phyloP scores from a whole-genome alignment of 148 eudicot genomes.

The Dysphania ambrosioides region DNA sequence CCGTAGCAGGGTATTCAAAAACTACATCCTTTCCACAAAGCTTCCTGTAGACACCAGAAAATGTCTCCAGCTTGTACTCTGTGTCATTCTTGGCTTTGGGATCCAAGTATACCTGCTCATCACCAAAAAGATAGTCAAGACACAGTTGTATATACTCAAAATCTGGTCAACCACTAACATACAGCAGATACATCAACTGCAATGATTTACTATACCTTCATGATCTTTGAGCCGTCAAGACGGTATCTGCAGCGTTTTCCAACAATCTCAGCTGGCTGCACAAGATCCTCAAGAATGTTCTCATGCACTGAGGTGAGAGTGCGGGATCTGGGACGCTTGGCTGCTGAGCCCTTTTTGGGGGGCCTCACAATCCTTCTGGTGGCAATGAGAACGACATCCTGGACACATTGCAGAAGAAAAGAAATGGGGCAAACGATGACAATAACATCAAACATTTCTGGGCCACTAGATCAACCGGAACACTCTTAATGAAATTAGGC shows the following conservation, averaged over 20 bases:
- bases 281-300: conserved; percentile 78
- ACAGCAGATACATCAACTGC: neutral
- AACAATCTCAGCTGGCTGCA: conserved; percentile 85
- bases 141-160: neutral
- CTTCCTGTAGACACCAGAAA: conserved; percentile 78
- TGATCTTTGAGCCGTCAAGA: conserved; percentile 71
- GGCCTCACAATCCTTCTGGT: conserved; percentile 81
- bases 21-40: conserved; percentile 93
- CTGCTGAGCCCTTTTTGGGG: conserved; percentile 93
- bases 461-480: no score
- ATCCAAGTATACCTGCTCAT: conserved; percentile 64
- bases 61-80: conserved; percentile 89
- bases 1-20: conserved; percentile 63
- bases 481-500: no score
- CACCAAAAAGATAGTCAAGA: neutral
- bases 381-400: conserved; percentile 87
- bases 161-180: neutral
- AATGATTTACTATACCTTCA: conserved; percentile 48
- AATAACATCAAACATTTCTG: neutral
- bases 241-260: conserved; percentile 84
- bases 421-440: neutral
- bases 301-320: conserved; percentile 92
- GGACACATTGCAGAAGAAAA: neutral
- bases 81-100: conserved; percentile 83
- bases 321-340: conserved; percentile 68